These are phyloP conservation scores for Hypoxylon fragiforme DNA, from an alignment of 495 filamentous ascomycete genomes.

Conservation along the genomic window DNA sequence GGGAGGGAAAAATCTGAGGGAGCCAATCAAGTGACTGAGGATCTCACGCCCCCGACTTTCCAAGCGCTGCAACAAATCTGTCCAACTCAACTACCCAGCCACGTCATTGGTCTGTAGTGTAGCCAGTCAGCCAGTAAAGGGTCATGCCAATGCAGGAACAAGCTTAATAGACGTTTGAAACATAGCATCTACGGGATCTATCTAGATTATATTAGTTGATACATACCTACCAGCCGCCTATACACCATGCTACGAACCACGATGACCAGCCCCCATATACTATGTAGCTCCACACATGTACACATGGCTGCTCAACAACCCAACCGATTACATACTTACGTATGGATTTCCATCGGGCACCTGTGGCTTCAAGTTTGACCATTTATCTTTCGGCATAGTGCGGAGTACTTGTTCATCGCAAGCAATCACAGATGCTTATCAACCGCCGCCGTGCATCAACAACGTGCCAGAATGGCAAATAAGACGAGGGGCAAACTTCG, in stretches of 20 bases:
- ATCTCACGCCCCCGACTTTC: slow-evolving; percentile 21
- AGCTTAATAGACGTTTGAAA: slow-evolving; percentile 27
- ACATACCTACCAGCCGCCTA: not conserved
- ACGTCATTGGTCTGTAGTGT: slow-evolving; percentile 15
- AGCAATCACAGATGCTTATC: not conserved
- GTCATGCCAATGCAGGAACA: slow-evolving; percentile 25
- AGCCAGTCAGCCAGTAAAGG: slow-evolving; percentile 1
- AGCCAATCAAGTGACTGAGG: slow-evolving; percentile 24
- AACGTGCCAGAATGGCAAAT: slow-evolving; percentile 1
- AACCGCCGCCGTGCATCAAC: slow-evolving; percentile 20
- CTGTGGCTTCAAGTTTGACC: not conserved
- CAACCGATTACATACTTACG: not conserved
- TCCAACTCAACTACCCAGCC: slow-evolving; percentile 28
- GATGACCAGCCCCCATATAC: slow-evolving; percentile 14
- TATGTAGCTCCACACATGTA: no score
- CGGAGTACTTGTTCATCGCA: not conserved
- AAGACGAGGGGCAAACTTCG: not conserved
- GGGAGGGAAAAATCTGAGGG: slow-evolving; percentile 26
- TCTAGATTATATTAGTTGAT: slow-evolving; percentile 12
- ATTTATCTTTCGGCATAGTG: slow-evolving; percentile 7
- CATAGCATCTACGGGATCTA: slow-evolving; percentile 22
- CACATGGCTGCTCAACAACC: not conserved
- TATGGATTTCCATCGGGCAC: not conserved
- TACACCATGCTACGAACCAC: slow-evolving; percentile 9
- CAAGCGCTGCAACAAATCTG: slow-evolving; percentile 27